These are phyloP conservation scores for Capsicum chinense DNA, from an alignment of 257 asterid species.

Conservation along the genomic window DNA sequence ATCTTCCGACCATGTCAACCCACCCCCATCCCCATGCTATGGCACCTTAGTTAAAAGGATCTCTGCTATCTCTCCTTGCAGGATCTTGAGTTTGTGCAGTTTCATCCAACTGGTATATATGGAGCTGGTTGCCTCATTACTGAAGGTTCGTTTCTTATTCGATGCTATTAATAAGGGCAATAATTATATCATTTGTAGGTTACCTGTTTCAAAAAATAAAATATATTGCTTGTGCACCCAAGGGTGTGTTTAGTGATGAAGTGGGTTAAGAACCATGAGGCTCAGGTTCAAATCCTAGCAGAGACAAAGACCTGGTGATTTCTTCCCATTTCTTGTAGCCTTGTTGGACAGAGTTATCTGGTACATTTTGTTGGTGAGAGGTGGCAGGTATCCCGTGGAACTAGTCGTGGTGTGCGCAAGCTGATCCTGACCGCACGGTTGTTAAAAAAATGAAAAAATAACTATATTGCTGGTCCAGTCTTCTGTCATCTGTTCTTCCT, in stretches of 20 bases:
- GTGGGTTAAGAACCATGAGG: no score
- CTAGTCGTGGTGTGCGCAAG: no score
- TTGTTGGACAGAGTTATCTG: no score
- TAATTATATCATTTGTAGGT: neutral
- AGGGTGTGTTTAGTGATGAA: no score
- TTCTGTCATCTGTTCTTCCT: slow-evolving; percentile 19
- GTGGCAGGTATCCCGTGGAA: no score
- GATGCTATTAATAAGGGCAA: neutral
- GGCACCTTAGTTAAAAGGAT: neutral
- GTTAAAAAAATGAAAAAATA: neutral
- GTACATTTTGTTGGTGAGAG: no score
- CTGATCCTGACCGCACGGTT: no score
- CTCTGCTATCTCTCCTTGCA: slow-evolving; percentile 37
- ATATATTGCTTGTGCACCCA: no score
- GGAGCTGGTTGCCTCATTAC: slow-evolving; percentile 99
- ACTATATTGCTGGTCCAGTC: neutral
- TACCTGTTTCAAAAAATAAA: no score
- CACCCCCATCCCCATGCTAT: neutral
- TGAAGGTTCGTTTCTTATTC: slow-evolving; percentile 61
- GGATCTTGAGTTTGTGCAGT: slow-evolving; percentile 98
- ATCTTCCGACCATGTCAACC: neutral
- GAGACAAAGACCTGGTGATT: no score
- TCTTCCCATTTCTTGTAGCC: no score
- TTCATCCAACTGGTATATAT: slow-evolving; percentile 97
- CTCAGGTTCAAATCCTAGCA: no score